phyloP scores from a whole-genome alignment of 805 yeast genomes.

The Zygotorulaspora sp. region DNA sequence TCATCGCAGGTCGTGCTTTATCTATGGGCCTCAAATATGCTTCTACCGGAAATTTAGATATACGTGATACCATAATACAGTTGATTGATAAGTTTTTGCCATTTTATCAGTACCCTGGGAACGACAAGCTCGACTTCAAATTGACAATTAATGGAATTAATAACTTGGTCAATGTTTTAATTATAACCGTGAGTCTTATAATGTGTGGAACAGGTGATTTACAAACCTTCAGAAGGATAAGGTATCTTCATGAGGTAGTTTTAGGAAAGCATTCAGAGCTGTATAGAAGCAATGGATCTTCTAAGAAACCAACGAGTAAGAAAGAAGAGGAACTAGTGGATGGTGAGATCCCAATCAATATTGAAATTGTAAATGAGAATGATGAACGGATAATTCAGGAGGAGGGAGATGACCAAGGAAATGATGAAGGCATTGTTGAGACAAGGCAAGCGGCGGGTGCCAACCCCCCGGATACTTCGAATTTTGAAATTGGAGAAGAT shows the following conservation, averaged over 20 bases:
- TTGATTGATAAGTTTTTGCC: slow-evolving; percentile 32
- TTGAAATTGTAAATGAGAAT: slow-evolving; percentile 7
- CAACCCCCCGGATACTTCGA: slow-evolving; percentile 4
- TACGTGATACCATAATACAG: slow-evolving; percentile 43
- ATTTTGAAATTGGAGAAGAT: neutral
- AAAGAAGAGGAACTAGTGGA: slow-evolving; percentile 1
- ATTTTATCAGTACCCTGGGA: slow-evolving; percentile 35
- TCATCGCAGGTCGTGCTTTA: slow-evolving; percentile 69
- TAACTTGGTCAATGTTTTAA: slow-evolving; percentile 53
- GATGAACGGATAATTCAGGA: slow-evolving; percentile 5
- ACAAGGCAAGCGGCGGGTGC: neutral
- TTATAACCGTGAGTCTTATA: slow-evolving; percentile 62
- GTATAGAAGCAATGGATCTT: neutral
- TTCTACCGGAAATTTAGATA: slow-evolving; percentile 54
- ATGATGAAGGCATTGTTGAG: too few species aligned
- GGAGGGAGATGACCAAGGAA: slow-evolving; percentile 3
- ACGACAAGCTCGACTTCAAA: slow-evolving; percentile 52
- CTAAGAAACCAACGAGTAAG: slow-evolving; percentile 1
- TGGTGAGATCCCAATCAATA: slow-evolving; percentile 6
- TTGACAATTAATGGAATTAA: slow-evolving; percentile 49
- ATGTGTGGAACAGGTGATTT: slow-evolving; percentile 93
- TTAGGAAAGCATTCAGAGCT: slow-evolving; percentile 37
- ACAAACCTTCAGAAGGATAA: slow-evolving; percentile 64
- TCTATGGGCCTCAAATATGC: slow-evolving; percentile 75
- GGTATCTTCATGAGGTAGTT: slow-evolving; percentile 59